Conservation (phyloP, 2,329 filamentous ascomycete species). For the Aspergillus sp. region DNA sequence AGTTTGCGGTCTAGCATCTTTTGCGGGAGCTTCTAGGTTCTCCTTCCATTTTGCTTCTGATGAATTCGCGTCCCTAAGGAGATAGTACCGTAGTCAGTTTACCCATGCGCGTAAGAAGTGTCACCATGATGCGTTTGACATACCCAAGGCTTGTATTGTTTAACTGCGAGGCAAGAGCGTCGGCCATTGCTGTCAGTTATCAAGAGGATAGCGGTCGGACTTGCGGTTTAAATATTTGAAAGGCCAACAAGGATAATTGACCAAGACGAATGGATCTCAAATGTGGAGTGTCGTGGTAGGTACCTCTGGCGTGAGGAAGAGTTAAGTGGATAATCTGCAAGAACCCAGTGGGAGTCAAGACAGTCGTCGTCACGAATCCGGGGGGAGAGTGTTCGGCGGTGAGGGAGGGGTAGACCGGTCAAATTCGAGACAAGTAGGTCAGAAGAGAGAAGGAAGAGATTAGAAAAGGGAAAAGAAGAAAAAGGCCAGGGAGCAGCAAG, state of each 20-base stretch:
- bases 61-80: constrained; percentile 27
- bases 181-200: constrained; percentile 29
- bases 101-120: background rate
- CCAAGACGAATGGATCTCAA: background rate
- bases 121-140: constrained; percentile 7
- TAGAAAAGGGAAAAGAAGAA: background rate
- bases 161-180: constrained; percentile 39
- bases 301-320: background rate
- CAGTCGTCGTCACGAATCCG: background rate
- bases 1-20: constrained; percentile 44
- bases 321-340: background rate
- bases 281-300: background rate
- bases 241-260: background rate
- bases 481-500: background rate
- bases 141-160: constrained; percentile 38
- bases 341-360: background rate
- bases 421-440: background rate
- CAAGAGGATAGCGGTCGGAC: background rate
- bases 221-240: background rate
- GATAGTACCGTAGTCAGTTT: constrained; percentile 9
- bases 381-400: background rate
- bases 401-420: background rate
- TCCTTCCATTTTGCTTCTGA: constrained; percentile 34
- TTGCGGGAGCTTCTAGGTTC: constrained; percentile 38
- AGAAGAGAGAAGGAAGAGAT: background rate